These are phyloP conservation scores for Platanus orientalis DNA, from an alignment of 164 flowering plant genomes.

Conservation along the genomic window DNA sequence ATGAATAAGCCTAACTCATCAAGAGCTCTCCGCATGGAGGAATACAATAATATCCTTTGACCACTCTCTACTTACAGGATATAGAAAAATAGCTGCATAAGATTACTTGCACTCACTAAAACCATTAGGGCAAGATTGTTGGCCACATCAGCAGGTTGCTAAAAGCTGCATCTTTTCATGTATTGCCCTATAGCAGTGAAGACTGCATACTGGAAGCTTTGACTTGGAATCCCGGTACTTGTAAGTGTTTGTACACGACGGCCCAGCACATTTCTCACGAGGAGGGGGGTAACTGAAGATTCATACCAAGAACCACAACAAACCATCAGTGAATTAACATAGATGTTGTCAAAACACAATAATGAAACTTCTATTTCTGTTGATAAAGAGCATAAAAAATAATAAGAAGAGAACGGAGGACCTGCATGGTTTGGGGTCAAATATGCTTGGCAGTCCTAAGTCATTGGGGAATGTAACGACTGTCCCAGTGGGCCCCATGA, in stretches of 20 bases:
- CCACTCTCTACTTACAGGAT: not conserved
- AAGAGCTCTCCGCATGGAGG: not conserved
- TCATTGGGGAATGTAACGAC: slow-evolving; percentile 67
- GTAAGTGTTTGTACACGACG: slow-evolving; percentile 63
- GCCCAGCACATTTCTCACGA: slow-evolving; percentile 83
- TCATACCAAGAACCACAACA: slow-evolving; percentile 12
- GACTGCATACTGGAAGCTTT: slow-evolving; percentile 88
- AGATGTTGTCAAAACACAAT: not conserved
- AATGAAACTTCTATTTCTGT: not conserved
- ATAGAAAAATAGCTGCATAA: not conserved
- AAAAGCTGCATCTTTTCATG: slow-evolving; percentile 29
- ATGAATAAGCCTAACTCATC: not conserved
- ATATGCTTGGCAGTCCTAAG: slow-evolving; percentile 70
- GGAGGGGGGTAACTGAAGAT: slow-evolving; percentile 81
- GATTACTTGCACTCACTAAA: slow-evolving; percentile 7
- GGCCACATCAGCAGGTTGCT: slow-evolving; percentile 24
- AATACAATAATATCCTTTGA: not conserved
- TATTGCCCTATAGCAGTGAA: slow-evolving; percentile 76
- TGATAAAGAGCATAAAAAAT: not conserved
- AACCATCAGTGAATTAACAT: slow-evolving; percentile 6
- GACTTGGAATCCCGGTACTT: slow-evolving; percentile 82
- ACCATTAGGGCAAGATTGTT: not conserved
- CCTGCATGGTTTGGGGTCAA: slow-evolving; percentile 67
- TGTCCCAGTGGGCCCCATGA: slow-evolving; percentile 74
- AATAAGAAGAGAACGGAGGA: slow-evolving; percentile 12